Percentiles rank a stretch among this genome's conserved stretches.
Evolutionary conservation across 768 basidiomycete genomes (phyloP).

Genomic region (Leccinum longicurvipes): DNA sequence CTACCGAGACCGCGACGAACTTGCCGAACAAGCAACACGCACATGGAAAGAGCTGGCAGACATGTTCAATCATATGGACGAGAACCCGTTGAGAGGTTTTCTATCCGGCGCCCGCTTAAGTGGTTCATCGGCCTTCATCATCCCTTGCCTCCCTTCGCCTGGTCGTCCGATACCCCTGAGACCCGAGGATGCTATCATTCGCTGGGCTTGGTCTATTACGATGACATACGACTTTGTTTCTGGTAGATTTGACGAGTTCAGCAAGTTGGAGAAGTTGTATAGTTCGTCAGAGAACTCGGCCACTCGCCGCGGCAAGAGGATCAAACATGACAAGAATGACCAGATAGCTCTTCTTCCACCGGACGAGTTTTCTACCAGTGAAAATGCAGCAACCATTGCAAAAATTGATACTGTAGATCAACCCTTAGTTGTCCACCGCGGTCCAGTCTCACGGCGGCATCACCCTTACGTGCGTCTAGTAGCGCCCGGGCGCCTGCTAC

Average conservation of each 20-base stretch:
- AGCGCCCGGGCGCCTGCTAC: slow-evolving; percentile 11
- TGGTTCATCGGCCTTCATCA: slow-evolving; percentile 11
- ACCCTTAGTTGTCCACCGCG: slow-evolving; percentile 10
- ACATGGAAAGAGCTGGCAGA: slow-evolving; percentile 18
- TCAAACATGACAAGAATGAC: slow-evolving; percentile 3
- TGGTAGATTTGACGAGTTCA: background rate
- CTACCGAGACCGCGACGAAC: slow-evolving; percentile 24
- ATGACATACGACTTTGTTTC: slow-evolving; percentile 10
- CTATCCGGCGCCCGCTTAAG: slow-evolving; percentile 4
- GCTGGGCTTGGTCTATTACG: slow-evolving; percentile 20
- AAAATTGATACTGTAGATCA: slow-evolving; percentile 9
- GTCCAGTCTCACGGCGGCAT: slow-evolving; percentile 4
- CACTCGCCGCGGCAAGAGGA: slow-evolving; percentile 7
- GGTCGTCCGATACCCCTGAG: slow-evolving; percentile 15
- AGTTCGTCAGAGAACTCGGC: background rate
- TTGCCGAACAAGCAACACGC: slow-evolving; percentile 17
- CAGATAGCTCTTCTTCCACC: slow-evolving; percentile 10
- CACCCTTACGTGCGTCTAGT: slow-evolving; percentile 21
- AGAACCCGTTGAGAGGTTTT: background rate
- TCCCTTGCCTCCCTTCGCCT: slow-evolving; percentile 28
- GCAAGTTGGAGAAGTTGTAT: background rate
- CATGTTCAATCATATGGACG: slow-evolving; percentile 19
- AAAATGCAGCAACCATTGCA: background rate
- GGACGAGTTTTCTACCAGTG: slow-evolving; percentile 14
- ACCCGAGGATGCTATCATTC: slow-evolving; percentile 18